Base-by-base conservation (phyloP, 805 yeast species). In the Yarrowia yakushimensis region DNA sequence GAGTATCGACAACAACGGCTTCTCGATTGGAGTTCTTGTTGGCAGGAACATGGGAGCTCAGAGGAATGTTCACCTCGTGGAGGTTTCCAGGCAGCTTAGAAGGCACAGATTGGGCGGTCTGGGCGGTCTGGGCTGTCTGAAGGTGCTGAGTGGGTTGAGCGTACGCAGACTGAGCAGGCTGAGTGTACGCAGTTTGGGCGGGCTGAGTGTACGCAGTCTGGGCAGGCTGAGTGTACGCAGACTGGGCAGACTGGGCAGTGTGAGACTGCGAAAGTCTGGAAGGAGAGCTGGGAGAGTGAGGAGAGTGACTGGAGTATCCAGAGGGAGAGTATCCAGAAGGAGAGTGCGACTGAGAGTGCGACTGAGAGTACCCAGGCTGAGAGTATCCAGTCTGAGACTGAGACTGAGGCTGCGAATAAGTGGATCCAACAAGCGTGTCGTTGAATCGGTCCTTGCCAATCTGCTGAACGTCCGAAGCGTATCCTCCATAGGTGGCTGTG, bases 21-120 rank as follows among this genome's bases (percentile, higher is more conserved):
- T 28, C 52, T 0, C 39, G 39, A 36, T 48, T 48, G 28, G 55
- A 13, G 55, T 48, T 45, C 25, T 30, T 45, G 52, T 45, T 45
- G n/a, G 54, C 37, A 9, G 54, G 37, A 4, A 27, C 22, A 18
- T 15, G 36, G 4, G 52, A 33, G 3, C 37, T 22, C 39, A 48
- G 28, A 22, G 55, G 55, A 39, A 48, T 48, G 55, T 48, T 48
- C 12, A 48, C 33, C 27, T 48, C 55, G n/a, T 48, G 55, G 11
- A 48, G 18, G 27, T 33, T 31, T n/a, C 55, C 55, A 10, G 55
- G 55, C 5, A 48, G 39, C 10, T 18, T 4, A 10, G 46, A 15
- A 15, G 20, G 31, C 12, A n/a, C 17, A 25, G 46, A 15, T 33
- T 28, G 36, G n/a, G 31, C n/a, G 13, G 30, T 4, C 23, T 27